These are phyloP conservation scores for Xylaria curta DNA, from an alignment of 495 filamentous ascomycete genomes.

Conservation along the genomic window DNA sequence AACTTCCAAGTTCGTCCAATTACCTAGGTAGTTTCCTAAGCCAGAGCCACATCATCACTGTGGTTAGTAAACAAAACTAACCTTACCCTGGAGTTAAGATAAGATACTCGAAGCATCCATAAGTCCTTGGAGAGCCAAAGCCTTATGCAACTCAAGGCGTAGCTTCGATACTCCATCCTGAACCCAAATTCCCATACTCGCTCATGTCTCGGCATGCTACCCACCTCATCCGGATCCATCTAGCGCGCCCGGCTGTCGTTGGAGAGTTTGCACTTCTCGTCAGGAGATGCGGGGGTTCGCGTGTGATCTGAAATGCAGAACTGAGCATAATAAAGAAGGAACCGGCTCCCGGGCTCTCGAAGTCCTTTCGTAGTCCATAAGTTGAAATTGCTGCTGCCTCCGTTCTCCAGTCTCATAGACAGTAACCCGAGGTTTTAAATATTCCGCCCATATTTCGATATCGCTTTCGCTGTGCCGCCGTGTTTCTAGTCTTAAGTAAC, in stretches of 20 bases:
- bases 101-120: not conserved
- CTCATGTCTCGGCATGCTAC: not conserved
- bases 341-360: not conserved
- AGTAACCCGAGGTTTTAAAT: not conserved
- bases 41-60: not conserved
- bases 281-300: slow-evolving; percentile 7
- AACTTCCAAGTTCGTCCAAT: not conserved
- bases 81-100: not conserved
- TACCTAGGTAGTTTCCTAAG: no score
- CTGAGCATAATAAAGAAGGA: slow-evolving; percentile 17
- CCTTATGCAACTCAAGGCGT: not conserved
- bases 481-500: not conserved
- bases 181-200: not conserved
- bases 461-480: not conserved
- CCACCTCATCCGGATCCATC: slow-evolving; percentile 5
- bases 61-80: slow-evolving; percentile 4
- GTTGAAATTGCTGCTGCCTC: not conserved
- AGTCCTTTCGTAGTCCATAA: not conserved
- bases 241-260: slow-evolving; percentile 11
- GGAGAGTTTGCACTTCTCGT: slow-evolving; percentile 5
- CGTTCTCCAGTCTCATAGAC: not conserved
- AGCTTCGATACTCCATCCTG: not conserved
- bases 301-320: slow-evolving; percentile 19
- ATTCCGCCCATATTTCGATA: not conserved
- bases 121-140: not conserved